phyloP scores from a whole-genome alignment of 2,329 filamentous ascomycete species.

The Colletotrichum ledebouriae region DNA sequence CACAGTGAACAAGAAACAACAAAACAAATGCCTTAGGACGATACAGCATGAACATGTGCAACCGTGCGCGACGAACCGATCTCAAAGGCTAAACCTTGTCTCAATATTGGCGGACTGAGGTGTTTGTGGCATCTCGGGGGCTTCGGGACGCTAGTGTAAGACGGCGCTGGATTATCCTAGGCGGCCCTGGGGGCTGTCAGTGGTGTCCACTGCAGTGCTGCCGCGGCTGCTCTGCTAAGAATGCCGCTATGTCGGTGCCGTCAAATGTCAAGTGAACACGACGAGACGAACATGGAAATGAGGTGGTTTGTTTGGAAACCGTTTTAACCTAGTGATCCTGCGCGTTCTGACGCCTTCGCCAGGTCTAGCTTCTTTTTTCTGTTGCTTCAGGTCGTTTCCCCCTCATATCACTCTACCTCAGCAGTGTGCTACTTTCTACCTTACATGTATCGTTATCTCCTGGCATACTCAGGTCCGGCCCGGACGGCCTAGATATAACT shows the following conservation, averaged over 20 bases:
- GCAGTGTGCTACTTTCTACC: no score
- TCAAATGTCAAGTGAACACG: neutral
- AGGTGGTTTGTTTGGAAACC: neutral
- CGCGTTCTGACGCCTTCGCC: constrained; percentile 18
- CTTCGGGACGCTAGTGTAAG: constrained; percentile 10
- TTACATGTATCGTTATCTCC: no score
- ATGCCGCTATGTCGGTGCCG: neutral
- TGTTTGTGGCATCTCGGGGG: constrained; percentile 31
- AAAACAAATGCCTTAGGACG: neutral
- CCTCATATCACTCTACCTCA: no score
- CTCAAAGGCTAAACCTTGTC: neutral
- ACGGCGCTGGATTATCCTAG: constrained; percentile 15
- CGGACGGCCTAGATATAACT: no score
- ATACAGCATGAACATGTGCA: neutral
- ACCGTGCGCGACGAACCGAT: constrained; percentile 5
- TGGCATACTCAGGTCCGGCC: no score
- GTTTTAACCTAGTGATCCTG: neutral
- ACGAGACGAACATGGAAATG: constrained; percentile 27
- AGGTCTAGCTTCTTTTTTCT: no score
- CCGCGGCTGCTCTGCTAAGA: neutral
- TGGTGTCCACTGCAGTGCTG: neutral
- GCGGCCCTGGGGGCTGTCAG: constrained; percentile 5
- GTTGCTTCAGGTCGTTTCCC: no score
- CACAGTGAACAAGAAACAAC: constrained; percentile 5
- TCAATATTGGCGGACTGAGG: constrained; percentile 6